A percentile compares a stretch with the other conserved stretches of the same genome.
Evolutionary conservation across 1,139 yeast species (phyloP).

Genomic region (Yamadazyma siamensis): DNA sequence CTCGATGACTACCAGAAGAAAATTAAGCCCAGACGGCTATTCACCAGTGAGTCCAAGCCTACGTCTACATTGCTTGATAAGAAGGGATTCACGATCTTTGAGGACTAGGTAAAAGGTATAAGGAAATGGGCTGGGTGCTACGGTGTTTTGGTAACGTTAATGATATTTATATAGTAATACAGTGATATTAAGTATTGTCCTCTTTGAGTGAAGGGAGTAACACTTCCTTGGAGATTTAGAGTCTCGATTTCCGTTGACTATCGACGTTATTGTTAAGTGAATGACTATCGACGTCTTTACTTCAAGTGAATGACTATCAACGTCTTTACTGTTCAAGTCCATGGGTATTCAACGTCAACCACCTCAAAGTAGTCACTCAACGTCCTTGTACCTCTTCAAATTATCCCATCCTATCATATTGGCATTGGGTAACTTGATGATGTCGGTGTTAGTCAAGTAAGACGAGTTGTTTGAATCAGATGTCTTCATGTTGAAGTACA

Average conservation of each 20-base stretch:
- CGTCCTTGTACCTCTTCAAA: slow-evolving; percentile 29
- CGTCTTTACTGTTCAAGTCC: too few relatives aligned
- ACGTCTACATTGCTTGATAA: too few relatives aligned
- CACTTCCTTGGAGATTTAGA: too few relatives aligned
- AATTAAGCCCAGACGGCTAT: slow-evolving; percentile 28
- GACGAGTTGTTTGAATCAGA: slow-evolving; percentile 35
- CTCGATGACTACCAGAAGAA: slow-evolving; percentile 18
- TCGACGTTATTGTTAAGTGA: too few relatives aligned
- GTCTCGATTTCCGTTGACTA: too few relatives aligned
- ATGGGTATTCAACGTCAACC: too few relatives aligned
- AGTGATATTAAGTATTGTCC: too few relatives aligned
- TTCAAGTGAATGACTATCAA: too few relatives aligned
- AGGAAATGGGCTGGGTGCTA: too few relatives aligned
- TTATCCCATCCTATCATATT: slow-evolving; percentile 49
- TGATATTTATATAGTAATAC: not conserved
- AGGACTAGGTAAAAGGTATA: slow-evolving; percentile 7
- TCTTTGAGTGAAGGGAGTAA: too few relatives aligned
- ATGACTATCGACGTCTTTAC: too few relatives aligned
- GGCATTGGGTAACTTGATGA: slow-evolving; percentile 43
- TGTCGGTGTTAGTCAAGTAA: slow-evolving; percentile 35
- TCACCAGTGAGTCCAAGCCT: slow-evolving; percentile 5
- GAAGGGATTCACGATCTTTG: slow-evolving; percentile 15
- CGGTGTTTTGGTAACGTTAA: too few relatives aligned
- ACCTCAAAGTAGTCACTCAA: slow-evolving; percentile 1
- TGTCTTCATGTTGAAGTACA: slow-evolving; percentile 29